Conservation (phyloP, 345 rosid species). For the Aquilaria yunnanensis region DNA sequence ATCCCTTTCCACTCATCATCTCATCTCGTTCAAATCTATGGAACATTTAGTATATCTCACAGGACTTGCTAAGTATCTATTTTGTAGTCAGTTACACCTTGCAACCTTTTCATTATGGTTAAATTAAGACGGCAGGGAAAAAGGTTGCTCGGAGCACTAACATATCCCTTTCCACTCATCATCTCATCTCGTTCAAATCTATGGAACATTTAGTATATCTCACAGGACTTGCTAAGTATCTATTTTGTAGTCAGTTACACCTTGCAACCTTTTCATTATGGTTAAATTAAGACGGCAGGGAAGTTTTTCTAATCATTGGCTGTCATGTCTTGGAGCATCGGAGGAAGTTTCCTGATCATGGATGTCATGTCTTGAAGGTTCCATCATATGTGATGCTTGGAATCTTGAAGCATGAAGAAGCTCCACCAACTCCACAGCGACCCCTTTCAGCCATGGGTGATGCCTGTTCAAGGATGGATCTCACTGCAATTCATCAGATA, state of each 20-base stretch:
- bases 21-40: no score
- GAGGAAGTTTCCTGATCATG: background rate
- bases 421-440: conserved; percentile 66
- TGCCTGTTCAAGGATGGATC: conserved; percentile 94
- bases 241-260: no score
- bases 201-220: no score
- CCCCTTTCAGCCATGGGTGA: conserved; percentile 90
- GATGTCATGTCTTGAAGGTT: conserved; percentile 44
- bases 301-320: no score
- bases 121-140: background rate
- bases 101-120: background rate
- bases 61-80: no score
- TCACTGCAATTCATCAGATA: conserved; percentile 93
- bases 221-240: no score
- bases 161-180: no score
- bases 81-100: no score
- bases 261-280: background rate
- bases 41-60: no score
- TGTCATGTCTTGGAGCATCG: background rate
- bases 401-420: conserved; percentile 62
- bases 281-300: background rate
- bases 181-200: no score
- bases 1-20: no score
- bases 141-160: no score
- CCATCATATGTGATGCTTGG: conserved; percentile 89